A percentile compares a stretch with the other conserved stretches of the same genome.
phyloP scores from a whole-genome alignment of 1,284 basidiomycete genomes.

The Athelia psychrophila region DNA sequence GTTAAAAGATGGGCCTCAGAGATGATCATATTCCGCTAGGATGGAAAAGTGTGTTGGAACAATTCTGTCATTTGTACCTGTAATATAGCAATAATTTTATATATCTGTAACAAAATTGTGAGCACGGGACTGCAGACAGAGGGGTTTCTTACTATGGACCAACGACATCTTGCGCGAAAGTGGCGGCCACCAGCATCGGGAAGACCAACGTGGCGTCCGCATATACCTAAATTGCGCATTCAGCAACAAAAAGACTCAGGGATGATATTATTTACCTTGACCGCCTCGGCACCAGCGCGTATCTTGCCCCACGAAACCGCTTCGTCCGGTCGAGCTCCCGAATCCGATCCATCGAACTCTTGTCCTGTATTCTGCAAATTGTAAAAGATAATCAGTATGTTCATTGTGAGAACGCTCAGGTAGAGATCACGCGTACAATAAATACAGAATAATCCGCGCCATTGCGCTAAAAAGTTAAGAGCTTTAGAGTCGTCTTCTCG shows the following conservation, averaged over 20 bases:
- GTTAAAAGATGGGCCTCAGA: too few relatives aligned
- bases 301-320: conserved; percentile 99
- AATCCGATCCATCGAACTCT: conserved; percentile 98
- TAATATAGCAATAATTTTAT: too few relatives aligned
- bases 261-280: conserved; percentile 65
- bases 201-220: conserved; percentile 90
- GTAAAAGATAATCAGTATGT: too few relatives aligned
- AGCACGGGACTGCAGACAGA: too few relatives aligned
- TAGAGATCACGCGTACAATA: conserved; percentile 65
- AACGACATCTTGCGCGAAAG: conserved; percentile 59
- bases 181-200: conserved; percentile 85
- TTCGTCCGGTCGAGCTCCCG: conserved; percentile 96
- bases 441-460: conserved; percentile 98
- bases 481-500: conserved; percentile 8
- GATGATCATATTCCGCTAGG: too few relatives aligned
- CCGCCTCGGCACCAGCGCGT: conserved; percentile 83
- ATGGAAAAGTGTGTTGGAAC: too few relatives aligned
- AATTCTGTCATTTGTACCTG: too few relatives aligned
- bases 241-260: neutral
- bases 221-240: conserved; percentile 45
- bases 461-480: conserved; percentile 65
- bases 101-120: too few relatives aligned
- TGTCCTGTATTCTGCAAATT: conserved; percentile 88
- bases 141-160: too few relatives aligned
- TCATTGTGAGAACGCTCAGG: conserved; percentile 5